These are phyloP conservation scores for Ampelocalamus luodianensis DNA, from an alignment of 176 grass and related monocot genomes.

Conservation along the genomic window DNA sequence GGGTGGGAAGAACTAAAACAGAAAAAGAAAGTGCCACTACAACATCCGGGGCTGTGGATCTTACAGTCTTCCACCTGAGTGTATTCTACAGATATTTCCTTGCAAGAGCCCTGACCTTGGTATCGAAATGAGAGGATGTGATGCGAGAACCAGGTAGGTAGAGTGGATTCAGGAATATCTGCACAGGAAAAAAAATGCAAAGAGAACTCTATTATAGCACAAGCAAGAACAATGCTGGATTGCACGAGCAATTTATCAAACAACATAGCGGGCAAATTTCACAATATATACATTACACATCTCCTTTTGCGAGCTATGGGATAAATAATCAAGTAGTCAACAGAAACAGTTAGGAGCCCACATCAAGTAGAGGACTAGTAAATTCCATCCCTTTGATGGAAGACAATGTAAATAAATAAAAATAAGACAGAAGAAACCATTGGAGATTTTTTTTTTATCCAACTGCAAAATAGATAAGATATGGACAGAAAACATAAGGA, in stretches of 20 bases:
- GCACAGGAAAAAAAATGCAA: constrained; percentile 22
- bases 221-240: constrained; percentile 6
- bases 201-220: neutral
- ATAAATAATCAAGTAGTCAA: neutral
- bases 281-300: neutral
- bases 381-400: neutral
- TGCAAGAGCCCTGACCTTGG: constrained; percentile 78
- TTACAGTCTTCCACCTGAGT: neutral
- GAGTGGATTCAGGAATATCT: constrained; percentile 75
- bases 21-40: neutral
- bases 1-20: neutral
- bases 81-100: constrained; percentile 71
- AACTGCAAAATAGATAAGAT: neutral
- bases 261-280: neutral
- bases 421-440: neutral
- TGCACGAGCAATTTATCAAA: neutral
- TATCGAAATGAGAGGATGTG: constrained; percentile 77
- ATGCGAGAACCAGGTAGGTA: constrained; percentile 79
- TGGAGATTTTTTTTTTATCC: neutral
- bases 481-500: neutral
- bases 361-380: neutral
- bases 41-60: neutral
- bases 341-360: neutral
- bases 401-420: constrained; percentile 14
- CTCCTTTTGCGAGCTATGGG: neutral